Evolutionary conservation across 225 moss, liverwort and hornwort genomes (phyloP), one percentile per base, ranked within the genome.

Genomic region (Marchantia paleacea): DNA sequence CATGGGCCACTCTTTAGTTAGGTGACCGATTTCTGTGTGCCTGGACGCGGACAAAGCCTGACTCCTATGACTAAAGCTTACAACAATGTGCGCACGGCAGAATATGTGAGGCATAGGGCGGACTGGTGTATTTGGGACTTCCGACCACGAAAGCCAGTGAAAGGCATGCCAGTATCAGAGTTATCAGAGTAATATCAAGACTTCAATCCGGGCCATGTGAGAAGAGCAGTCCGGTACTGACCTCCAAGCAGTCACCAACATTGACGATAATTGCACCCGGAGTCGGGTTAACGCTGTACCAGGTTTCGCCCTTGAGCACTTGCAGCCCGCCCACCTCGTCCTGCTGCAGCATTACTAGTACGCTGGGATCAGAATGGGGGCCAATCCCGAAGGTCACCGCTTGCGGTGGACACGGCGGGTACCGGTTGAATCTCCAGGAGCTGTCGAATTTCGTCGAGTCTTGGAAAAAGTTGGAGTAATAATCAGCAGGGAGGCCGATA

Each of bases 251-350:
- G 81, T 88, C 85, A 28, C 85, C 88, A 10, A 85, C 81, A 64
- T 88, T 88, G 25, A 88, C 81, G 52, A 88, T 85, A 79, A 88
- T 81, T 28, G 88, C 85, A 61, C 83, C 85, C 8, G 85, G 83
- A 0, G 79, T 83, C 5, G 88, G 88, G 54, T 83, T 85, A 8
- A 88, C 88, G 39, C 88, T 85, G 63, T 83, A 79, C 88, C 88
- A 88, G 24, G 75, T 61, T 15, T 72, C 88, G 6, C 79, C 81
- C 53, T 78, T 85, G 7, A 82, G 81, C 62, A 88, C 85, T 77
- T 88, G 88, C 78, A 88, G 78, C 20, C 88, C 88, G 31, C 88
- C 88, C 12, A 88, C 85, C 57, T 88, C 88, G 24, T 88, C 88
- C 76, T 88, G 85, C 65, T 83, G 76, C 55, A 88, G 75, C 70